phyloP scores from a whole-genome alignment of 441 rosid genomes.

The Codiaeum variegatum region DNA sequence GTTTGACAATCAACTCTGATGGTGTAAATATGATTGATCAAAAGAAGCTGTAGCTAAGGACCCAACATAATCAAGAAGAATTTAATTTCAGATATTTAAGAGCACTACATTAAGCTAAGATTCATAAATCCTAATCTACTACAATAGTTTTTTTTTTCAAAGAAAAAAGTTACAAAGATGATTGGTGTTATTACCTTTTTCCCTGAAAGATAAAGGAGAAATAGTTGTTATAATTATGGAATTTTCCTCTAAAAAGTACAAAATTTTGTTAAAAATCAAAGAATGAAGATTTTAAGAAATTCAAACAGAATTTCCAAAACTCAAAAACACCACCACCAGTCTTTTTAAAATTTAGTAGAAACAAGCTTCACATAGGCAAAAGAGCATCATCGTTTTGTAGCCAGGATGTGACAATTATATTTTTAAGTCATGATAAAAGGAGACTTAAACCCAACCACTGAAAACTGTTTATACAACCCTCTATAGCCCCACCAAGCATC shows the following conservation, averaged over 20 bases:
- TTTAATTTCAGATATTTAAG: conserved; percentile 10
- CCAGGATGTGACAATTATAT: neutral
- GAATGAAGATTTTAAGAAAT: conserved; percentile 1
- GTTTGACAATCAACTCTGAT: neutral
- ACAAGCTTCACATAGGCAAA: neutral
- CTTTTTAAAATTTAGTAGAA: neutral
- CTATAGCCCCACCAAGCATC: neutral
- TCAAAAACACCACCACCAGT: neutral
- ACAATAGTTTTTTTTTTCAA: neutral
- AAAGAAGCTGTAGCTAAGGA: neutral
- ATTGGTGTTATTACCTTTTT: neutral
- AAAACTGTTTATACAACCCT: neutral
- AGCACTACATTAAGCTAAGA: conserved; percentile 9
- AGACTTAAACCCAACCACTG: neutral
- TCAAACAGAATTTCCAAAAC: neutral
- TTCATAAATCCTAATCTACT: neutral
- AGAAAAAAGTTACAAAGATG: neutral
- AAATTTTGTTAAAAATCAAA: neutral
- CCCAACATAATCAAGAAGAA: neutral
- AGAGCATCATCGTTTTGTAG: neutral
- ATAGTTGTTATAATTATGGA: neutral
- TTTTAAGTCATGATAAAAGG: neutral
- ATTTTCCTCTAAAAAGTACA: neutral
- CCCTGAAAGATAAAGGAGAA: neutral
- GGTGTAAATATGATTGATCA: neutral